Conservation (phyloP, 768 basidiomycete species). For the Daedalea quercina region DNA sequence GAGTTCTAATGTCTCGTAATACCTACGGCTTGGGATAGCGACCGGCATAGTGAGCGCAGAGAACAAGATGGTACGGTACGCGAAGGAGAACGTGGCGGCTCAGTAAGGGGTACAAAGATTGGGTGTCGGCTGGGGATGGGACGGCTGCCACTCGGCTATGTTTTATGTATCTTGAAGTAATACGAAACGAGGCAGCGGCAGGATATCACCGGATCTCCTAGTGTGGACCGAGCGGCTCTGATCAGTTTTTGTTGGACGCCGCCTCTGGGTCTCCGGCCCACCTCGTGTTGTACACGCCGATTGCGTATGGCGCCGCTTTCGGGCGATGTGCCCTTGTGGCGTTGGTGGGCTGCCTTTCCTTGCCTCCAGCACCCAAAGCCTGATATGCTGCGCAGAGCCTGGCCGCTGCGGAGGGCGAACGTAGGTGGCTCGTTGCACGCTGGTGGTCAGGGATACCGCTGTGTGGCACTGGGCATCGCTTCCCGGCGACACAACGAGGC, state of each 20-base stretch:
- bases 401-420: background rate
- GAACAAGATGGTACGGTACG: background rate
- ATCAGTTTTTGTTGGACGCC: background rate
- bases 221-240: background rate
- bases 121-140: background rate
- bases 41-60: constrained; percentile 16
- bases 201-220: constrained; percentile 3
- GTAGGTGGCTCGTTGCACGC: background rate
- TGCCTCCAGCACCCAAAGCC: background rate
- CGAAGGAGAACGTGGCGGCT: background rate
- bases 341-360: background rate
- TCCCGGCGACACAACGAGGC: background rate
- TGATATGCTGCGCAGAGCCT: background rate
- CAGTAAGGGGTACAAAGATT: background rate
- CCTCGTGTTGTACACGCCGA: constrained; percentile 4
- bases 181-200: constrained; percentile 6
- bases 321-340: background rate
- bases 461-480: background rate
- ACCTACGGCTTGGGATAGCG: constrained; percentile 13
- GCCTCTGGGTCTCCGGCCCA: background rate
- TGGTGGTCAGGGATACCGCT: background rate
- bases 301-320: background rate
- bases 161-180: constrained; percentile 5
- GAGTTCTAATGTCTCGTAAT: constrained; percentile 42
- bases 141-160: background rate